These are phyloP conservation scores for Candida dajiaensis DNA, from an alignment of 805 yeast genomes.

Conservation along the genomic window DNA sequence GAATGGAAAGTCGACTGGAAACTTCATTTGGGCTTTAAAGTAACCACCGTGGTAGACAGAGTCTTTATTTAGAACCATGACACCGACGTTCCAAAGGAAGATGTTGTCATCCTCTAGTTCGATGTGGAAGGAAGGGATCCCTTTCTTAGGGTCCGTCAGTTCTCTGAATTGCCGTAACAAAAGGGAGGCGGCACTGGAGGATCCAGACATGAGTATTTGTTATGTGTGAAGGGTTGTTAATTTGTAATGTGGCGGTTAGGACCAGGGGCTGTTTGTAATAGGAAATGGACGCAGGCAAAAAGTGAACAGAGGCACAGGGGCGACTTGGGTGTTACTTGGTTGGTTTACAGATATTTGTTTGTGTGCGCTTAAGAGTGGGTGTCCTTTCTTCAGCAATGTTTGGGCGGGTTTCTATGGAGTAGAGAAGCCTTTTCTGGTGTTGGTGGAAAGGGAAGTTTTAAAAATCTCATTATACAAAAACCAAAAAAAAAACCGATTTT, in stretches of 20 bases:
- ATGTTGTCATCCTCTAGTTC: conserved; percentile 59
- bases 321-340: too few relatives aligned
- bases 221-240: neutral
- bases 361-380: neutral
- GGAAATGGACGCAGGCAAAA: neutral
- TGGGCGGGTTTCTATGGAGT: neutral
- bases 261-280: neutral
- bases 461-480: neutral
- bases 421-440: neutral
- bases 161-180: conserved; percentile 91
- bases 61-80: conserved; percentile 85
- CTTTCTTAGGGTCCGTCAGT: conserved; percentile 87
- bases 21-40: conserved; percentile 89
- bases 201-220: conserved; percentile 6
- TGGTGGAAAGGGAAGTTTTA: neutral
- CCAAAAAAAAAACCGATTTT: neutral
- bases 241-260: neutral
- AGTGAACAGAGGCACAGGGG: neutral
- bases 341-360: neutral
- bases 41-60: conserved; percentile 93
- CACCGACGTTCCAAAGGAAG: conserved; percentile 77
- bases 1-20: conserved; percentile 88
- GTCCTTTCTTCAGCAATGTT: neutral
- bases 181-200: conserved; percentile 63
- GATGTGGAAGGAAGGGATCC: conserved; percentile 65